A percentile compares a stretch with the other conserved stretches of the same genome.
Evolutionary conservation across 306 rosid species (phyloP).

Genomic region (Nissolia schottii): DNA sequence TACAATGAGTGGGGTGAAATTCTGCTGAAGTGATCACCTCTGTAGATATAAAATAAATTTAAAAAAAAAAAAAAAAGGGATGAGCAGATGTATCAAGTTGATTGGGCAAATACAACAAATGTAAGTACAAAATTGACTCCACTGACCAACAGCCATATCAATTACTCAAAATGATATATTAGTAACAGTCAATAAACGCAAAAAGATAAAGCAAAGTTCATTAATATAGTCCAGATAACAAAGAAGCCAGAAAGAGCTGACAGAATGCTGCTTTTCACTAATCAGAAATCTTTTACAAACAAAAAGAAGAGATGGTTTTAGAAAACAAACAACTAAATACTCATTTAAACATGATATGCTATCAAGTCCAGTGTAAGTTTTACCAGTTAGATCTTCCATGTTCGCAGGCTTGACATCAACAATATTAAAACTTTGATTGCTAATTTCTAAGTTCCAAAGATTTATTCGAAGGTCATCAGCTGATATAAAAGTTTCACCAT

Average conservation of each 20-base stretch:
- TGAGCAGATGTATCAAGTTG: background rate
- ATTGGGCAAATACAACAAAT: background rate
- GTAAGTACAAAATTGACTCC: background rate
- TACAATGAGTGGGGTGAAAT: constrained; percentile 72
- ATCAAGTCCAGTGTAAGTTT: background rate
- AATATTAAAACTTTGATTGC: constrained; percentile 73
- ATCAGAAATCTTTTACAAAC: background rate
- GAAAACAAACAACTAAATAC: background rate
- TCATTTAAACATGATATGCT: background rate
- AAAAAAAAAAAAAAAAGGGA: background rate
- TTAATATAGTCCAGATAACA: background rate
- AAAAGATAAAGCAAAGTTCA: background rate
- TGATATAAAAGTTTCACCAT: constrained; percentile 75
- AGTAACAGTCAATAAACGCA: background rate
- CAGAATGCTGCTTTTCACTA: background rate
- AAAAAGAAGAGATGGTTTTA: background rate
- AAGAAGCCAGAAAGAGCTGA: background rate
- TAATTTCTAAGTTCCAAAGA: constrained; percentile 75
- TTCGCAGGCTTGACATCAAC: constrained; percentile 70
- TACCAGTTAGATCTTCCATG: constrained; percentile 79
- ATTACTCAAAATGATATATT: background rate
- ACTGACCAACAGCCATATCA: background rate
- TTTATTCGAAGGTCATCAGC: constrained; percentile 77
- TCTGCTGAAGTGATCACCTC: constrained; percentile 81
- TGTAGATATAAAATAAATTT: constrained; percentile 19